phyloP scores from a whole-genome alignment of 2,329 filamentous ascomycete genomes.

The Penicillium janthinellum region DNA sequence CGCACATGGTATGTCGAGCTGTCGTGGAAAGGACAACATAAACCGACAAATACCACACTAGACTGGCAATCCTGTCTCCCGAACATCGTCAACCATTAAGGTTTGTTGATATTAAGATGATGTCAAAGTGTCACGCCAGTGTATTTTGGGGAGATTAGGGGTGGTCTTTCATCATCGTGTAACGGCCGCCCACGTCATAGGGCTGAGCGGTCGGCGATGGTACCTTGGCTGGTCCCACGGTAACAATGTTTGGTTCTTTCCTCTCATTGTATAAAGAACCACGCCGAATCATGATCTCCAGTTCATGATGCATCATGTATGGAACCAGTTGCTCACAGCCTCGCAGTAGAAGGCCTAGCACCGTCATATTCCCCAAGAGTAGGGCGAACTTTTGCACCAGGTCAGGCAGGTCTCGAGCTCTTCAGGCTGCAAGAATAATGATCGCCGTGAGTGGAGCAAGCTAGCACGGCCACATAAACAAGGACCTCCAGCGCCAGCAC shows the following conservation, averaged over 20 bases:
- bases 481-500: background rate
- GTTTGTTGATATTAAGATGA: background rate
- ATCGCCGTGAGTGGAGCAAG: background rate
- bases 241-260: too few relatives aligned
- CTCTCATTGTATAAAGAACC: too few relatives aligned
- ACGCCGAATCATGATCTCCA: too few relatives aligned
- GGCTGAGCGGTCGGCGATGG: conserved; percentile 18
- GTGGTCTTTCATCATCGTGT: conserved; percentile 2
- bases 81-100: background rate
- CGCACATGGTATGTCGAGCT: too few relatives aligned
- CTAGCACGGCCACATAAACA: background rate
- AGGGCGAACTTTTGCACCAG: background rate
- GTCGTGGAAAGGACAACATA: too few relatives aligned
- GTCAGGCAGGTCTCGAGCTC: too few relatives aligned
- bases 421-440: background rate
- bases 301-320: too few relatives aligned
- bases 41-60: too few relatives aligned
- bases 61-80: too few relatives aligned
- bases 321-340: too few relatives aligned
- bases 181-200: conserved; percentile 23
- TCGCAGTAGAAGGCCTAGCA: background rate
- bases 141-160: background rate
- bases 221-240: background rate
- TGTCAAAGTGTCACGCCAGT: background rate
- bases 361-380: background rate